These are phyloP conservation scores for Podospora fimiseda DNA, from an alignment of 495 filamentous ascomycete species.

Conservation along the genomic window DNA sequence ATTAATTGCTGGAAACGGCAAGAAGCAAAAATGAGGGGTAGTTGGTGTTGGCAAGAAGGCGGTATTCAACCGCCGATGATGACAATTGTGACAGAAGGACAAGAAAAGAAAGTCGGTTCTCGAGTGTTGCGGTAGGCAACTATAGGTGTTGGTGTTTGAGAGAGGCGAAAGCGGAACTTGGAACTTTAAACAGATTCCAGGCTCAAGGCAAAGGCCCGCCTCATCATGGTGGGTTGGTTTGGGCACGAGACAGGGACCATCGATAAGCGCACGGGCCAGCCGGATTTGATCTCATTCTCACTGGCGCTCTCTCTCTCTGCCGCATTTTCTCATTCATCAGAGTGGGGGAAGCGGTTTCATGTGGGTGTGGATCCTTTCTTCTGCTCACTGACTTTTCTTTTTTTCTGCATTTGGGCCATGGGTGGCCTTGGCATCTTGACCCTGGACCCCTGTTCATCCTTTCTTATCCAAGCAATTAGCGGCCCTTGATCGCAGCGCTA, in stretches of 20 bases:
- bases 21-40: not conserved
- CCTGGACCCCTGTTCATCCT: no score
- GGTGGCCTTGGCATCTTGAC: no score
- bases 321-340: not conserved
- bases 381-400: no score
- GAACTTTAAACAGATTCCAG: no score
- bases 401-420: no score
- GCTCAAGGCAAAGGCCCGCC: slow-evolving; percentile 2
- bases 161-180: not conserved
- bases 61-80: no score
- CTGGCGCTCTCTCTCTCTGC: not conserved
- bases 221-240: not conserved
- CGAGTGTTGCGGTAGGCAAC: no score
- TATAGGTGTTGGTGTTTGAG: not conserved
- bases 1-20: not conserved
- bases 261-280: slow-evolving; percentile 16
- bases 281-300: not conserved
- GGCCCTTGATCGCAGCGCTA: no score
- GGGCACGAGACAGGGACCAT: not conserved
- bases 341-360: not conserved
- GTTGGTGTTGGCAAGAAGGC: no score
- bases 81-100: no score
- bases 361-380: not conserved
- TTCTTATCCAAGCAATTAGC: no score
- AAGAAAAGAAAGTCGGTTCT: no score